Evolutionary conservation across 1,139 yeast species (phyloP).

Genomic region (Yamadazyma atmosphaerica): DNA sequence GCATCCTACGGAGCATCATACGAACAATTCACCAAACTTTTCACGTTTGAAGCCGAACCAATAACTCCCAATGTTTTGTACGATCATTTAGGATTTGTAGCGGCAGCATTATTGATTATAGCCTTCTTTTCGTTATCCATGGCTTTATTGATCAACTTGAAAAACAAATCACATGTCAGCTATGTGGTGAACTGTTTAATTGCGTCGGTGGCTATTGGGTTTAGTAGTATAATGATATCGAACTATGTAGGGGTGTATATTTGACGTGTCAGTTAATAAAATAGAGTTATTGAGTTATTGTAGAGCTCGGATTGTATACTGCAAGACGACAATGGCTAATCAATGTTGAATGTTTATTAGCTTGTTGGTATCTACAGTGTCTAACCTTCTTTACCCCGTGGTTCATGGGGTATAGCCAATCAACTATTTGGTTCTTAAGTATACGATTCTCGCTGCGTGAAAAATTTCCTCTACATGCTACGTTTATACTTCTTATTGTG

Average conservation of each 20-base stretch:
- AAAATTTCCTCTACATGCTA: not conserved
- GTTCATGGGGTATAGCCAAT: too few species aligned
- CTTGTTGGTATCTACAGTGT: too few species aligned
- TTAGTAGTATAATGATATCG: slow-evolving; percentile 37
- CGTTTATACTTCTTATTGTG: not conserved
- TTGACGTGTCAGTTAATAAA: too few species aligned
- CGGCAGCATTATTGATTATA: slow-evolving; percentile 23
- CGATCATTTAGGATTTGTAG: slow-evolving; percentile 18
- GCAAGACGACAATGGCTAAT: not conserved
- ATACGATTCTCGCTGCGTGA: not conserved
- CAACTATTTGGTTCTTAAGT: too few species aligned
- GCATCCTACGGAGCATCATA: slow-evolving; percentile 33
- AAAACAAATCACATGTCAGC: slow-evolving; percentile 26
- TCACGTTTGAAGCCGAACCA: slow-evolving; percentile 25
- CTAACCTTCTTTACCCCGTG: too few species aligned
- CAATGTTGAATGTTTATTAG: too few species aligned
- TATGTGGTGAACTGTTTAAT: slow-evolving; percentile 33
- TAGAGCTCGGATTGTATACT: too few species aligned
- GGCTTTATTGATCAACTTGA: slow-evolving; percentile 38
- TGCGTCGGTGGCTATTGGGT: slow-evolving; percentile 42
- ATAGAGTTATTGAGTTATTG: too few species aligned
- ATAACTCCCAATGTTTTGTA: slow-evolving; percentile 20
- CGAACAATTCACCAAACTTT: slow-evolving; percentile 28
- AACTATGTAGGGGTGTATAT: slow-evolving; percentile 49
- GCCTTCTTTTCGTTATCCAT: slow-evolving; percentile 40